Evolutionary conservation across 768 basidiomycete genomes (phyloP).

Genomic region (Kwoniella mangroviensis): DNA sequence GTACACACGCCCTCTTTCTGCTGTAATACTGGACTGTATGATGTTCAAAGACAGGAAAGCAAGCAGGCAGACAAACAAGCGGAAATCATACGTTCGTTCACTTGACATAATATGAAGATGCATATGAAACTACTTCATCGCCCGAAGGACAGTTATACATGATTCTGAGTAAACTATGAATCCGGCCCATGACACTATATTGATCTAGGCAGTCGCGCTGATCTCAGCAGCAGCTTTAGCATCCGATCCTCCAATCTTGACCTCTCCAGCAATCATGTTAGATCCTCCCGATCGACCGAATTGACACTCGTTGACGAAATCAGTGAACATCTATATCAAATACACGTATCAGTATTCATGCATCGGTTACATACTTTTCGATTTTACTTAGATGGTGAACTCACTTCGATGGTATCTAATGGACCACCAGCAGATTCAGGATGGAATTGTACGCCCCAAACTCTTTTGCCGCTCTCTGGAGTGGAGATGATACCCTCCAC

Average conservation of each 20-base stretch:
- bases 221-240: slow-evolving; percentile 32
- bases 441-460: slow-evolving; percentile 99
- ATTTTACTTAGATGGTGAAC: slow-evolving; percentile 33
- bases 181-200: neutral
- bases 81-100: neutral
- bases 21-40: too few species aligned
- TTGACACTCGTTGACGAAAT: slow-evolving; percentile 82
- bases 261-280: slow-evolving; percentile 46
- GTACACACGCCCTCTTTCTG: too few species aligned
- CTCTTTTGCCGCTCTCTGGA: slow-evolving; percentile 78
- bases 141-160: neutral
- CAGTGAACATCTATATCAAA: slow-evolving; percentile 76
- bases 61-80: too few species aligned
- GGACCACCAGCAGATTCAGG: slow-evolving; percentile 99
- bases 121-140: neutral
- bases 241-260: slow-evolving; percentile 40
- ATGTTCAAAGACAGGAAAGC: too few species aligned
- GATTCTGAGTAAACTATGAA: neutral
- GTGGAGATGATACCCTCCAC: slow-evolving; percentile 99
- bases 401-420: slow-evolving; percentile 92
- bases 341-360: too few species aligned
- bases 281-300: slow-evolving; percentile 41
- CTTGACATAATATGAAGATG: neutral
- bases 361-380: neutral
- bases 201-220: slow-evolving; percentile 6